Evolutionary conservation across 75 land plant genomes (phyloP).

Genomic region (Picea glauca): DNA sequence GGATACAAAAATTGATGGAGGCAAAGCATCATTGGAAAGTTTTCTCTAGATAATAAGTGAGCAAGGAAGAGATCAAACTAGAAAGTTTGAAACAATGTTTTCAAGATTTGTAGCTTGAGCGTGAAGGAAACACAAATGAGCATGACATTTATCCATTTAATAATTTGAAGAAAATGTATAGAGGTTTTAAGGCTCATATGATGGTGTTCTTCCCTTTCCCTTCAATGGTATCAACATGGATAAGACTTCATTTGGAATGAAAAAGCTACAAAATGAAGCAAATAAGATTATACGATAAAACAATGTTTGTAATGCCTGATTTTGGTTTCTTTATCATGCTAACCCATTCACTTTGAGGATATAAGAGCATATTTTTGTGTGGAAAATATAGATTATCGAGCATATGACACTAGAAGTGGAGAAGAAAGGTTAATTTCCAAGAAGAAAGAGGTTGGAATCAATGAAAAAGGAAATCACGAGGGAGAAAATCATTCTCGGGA

Average conservation of each 20-base stretch:
- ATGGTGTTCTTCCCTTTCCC: constrained; percentile 20
- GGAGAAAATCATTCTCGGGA: neutral
- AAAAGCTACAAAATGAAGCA: constrained; percentile 7
- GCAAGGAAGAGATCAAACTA: too few species aligned
- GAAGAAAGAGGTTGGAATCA: neutral
- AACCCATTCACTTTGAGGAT: neutral
- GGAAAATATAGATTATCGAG: neutral
- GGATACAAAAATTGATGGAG: too few species aligned
- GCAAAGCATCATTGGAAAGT: too few species aligned
- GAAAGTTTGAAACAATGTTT: too few species aligned
- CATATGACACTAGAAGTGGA: neutral
- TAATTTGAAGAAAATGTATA: constrained; percentile 30
- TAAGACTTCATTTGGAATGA: neutral
- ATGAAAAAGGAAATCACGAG: neutral
- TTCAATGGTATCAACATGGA: constrained; percentile 20
- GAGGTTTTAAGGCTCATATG: constrained; percentile 58
- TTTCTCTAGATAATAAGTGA: too few species aligned
- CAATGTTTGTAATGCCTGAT: neutral
- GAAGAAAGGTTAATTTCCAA: neutral
- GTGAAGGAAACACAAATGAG: too few species aligned
- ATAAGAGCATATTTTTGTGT: constrained; percentile 1
- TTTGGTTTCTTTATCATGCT: neutral
- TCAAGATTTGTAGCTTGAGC: too few species aligned
- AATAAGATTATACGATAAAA: neutral
- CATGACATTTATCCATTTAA: too few species aligned